Percentiles rank a stretch among this genome's conserved stretches.
phyloP scores from a whole-genome alignment of 2,329 filamentous ascomycete genomes.

The Pseudocercospora eumusae region DNA sequence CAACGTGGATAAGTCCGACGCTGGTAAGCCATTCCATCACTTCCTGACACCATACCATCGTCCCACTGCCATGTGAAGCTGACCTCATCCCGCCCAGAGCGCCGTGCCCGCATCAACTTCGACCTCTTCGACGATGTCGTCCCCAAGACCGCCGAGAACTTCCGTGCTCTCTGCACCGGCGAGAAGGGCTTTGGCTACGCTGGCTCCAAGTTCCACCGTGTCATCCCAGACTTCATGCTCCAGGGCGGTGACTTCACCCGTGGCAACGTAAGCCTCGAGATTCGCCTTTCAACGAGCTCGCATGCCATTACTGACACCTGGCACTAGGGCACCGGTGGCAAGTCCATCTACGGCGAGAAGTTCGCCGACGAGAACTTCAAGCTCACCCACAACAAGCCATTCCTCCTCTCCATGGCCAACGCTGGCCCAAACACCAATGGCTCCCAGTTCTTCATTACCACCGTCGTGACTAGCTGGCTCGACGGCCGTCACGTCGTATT shows the following conservation, averaged over 20 bases:
- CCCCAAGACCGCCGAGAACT: conserved; percentile 96
- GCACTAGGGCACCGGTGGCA: conserved; percentile 82
- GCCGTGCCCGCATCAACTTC: conserved; percentile 82
- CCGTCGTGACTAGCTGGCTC: conserved; percentile 67
- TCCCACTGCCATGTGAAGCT: conserved; percentile 15
- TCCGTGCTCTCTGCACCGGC: conserved; percentile 89
- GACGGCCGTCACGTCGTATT: conserved; percentile 84
- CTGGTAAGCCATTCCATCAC: conserved; percentile 40
- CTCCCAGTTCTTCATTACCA: conserved; percentile 74
- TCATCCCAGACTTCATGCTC: conserved; percentile 99
- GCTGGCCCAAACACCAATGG: conserved; percentile 92
- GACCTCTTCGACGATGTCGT: conserved; percentile 82
- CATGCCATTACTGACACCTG: conserved; percentile 16
- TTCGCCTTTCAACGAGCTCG: background rate
- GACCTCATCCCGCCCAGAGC: conserved; percentile 53
- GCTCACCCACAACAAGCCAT: conserved; percentile 86
- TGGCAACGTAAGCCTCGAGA: conserved; percentile 69
- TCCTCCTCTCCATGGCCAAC: conserved; percentile 97
- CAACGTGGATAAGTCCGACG: conserved; percentile 38
- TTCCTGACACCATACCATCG: conserved; percentile 2
- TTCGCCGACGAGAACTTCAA: conserved; percentile 97
- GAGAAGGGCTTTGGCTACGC: conserved; percentile 85
- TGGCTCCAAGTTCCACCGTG: conserved; percentile 88
- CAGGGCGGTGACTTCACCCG: conserved; percentile 96
- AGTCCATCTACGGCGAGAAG: conserved; percentile 96